These are phyloP conservation scores for Suhomyces bokatorum DNA, from an alignment of 1,139 yeast species.

Conservation along the genomic window DNA sequence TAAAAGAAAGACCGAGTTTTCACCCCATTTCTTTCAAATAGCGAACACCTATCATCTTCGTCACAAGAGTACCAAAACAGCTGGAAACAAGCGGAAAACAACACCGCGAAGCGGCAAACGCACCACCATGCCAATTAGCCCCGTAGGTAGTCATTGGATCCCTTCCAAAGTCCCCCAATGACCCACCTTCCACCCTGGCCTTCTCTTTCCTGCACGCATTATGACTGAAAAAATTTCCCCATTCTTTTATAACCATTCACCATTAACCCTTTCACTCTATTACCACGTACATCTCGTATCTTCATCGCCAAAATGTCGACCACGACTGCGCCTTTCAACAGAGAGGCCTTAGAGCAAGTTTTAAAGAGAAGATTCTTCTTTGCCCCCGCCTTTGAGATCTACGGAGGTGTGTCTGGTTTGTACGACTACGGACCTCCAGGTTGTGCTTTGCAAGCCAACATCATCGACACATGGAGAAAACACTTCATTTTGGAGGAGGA, in stretches of 20 bases:
- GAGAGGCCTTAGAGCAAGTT: constrained; percentile 87
- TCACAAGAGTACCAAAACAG: no score
- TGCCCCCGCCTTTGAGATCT: constrained; percentile 96
- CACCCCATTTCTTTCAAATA: no score
- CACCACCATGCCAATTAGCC: no score
- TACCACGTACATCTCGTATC: constrained; percentile 4
- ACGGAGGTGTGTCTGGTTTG: constrained; percentile 97
- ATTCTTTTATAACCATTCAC: constrained; percentile 1
- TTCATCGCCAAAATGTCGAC: constrained; percentile 30
- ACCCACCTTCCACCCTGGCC: background rate
- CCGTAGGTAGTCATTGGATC: no score
- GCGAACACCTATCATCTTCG: no score
- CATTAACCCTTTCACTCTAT: constrained; percentile 6
- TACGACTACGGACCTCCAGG: constrained; percentile 99
- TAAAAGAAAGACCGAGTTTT: no score
- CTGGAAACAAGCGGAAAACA: no score
- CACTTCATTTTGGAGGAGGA: constrained; percentile 97
- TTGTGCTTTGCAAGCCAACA: constrained; percentile 95
- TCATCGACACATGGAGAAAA: constrained; percentile 94
- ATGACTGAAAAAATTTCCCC: constrained; percentile 3
- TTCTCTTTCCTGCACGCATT: constrained; percentile 1
- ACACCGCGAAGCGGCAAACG: no score
- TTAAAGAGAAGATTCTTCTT: constrained; percentile 94
- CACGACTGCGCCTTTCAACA: constrained; percentile 54
- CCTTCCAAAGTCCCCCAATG: no score